Percentiles rank a stretch among this genome's conserved stretches.
Evolutionary conservation across 2,329 filamentous ascomycete species (phyloP).

Genomic region (Ceratocystis eucalypticola): DNA sequence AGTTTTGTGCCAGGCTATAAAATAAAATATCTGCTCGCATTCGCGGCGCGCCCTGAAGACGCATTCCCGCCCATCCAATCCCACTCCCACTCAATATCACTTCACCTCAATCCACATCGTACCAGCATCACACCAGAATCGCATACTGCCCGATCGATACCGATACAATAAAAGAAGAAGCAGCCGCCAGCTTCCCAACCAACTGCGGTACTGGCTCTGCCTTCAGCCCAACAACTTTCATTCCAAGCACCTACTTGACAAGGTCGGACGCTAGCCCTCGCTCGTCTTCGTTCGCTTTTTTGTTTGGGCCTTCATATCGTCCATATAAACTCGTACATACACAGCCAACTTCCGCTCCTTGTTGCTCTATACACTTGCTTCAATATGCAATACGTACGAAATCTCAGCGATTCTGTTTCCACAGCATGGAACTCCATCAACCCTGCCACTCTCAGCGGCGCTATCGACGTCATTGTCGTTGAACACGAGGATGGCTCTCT

Average conservation of each 20-base stretch:
- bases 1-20: neutral
- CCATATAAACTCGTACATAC: conserved; percentile 7
- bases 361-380: neutral
- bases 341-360: conserved; percentile 2
- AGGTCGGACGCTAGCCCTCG: neutral
- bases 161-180: neutral
- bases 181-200: neutral
- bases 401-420: conserved; percentile 86
- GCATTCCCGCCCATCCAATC: neutral
- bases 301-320: neutral
- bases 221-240: neutral
- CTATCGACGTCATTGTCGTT: conserved; percentile 97
- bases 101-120: neutral
- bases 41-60: neutral
- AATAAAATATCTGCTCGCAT: neutral
- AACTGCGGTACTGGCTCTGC: neutral
- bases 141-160: neutral
- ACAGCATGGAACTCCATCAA: conserved; percentile 99
- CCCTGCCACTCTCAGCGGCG: conserved; percentile 88
- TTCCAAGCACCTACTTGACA: neutral
- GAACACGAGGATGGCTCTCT: conserved; percentile 85
- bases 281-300: neutral
- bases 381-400: conserved; percentile 93
- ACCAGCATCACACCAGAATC: neutral
- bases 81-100: neutral